Base-by-base conservation (phyloP, 176 grass and related monocot genomes). In the Carex kokanica region DNA sequence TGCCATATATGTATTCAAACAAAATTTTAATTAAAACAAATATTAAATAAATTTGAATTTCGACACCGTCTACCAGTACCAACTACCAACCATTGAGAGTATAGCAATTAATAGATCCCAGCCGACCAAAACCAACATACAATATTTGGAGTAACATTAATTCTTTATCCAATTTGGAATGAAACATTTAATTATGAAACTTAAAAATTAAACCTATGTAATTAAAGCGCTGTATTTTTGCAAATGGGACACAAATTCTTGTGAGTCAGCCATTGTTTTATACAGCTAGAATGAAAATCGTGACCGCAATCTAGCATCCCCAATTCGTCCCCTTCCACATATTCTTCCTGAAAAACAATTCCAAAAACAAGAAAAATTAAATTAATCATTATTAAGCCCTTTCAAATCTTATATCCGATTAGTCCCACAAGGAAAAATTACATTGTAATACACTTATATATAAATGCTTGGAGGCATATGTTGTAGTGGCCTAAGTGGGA, bases 211-310 rank as follows among this genome's bases (percentile, higher is more conserved):
- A 27, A 27, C 57, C 85, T 79, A 93, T 64, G 85, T 87, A 67
- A 54, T 86, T 60, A 96, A 66, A 54, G 79, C 90, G 82, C 93
- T 36, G 87, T 90, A 45, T 88, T 91, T 88, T 96, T 96, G 85
- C 93, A 96, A 49, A 96, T 88, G 34, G 93, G 93, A 88, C 93
- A 96, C 34, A 89, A 63, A 45, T 96, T 96, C 86, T 96, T 93
- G 81, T 92, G 90, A 64, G 88, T 85, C 15, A 93, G 58, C 93
- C 93, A 96, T 84, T 96, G 84, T 74, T 96, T 96, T 56, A 96
- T 91, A 83, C 93, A 96, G 2, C 55, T 21, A 0, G 83, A 86
- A 86, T 96, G 90, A 66, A 96, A 96, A 60, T 96, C 87, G 49
- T 96, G 93, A 55, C 93, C 90, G 27, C 93, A 96, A 25, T 91